Evolutionary conservation across 208 protist genomes (phyloP), one percentile per base, ranked within the genome.

Genomic region (Leishmania braziliensis): DNA sequence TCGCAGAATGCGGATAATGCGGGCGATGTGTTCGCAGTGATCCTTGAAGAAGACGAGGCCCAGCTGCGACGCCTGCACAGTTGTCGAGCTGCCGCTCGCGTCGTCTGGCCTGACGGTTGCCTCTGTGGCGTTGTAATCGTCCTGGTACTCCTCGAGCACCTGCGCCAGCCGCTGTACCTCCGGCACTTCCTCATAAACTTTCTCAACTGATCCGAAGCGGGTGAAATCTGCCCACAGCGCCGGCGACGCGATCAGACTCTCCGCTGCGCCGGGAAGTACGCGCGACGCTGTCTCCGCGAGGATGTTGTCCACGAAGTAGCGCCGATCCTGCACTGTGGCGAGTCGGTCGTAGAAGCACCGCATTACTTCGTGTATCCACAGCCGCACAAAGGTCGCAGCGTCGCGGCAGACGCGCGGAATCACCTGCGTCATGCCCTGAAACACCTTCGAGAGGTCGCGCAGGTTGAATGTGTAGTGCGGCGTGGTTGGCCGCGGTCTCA

Each of bases 381-480:
- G 91, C 16, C 95, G 91, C 39, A 84, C 87, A 56, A 97, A 83
- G 4, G 88, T 82, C n/a, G 89, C 69, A 36, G 79, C 79, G 39
- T 95, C 88, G 73, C 87, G 87, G 74, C 95, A 97, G 26, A 94
- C 89, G 70, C 94, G 89, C n/a, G 96, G 94, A 33, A 94, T 93
- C 14, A 96, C 95, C 88, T 99, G 97, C 56, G 96, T 95, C 50
- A 98, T 90, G 72, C 98, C 98, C 84, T 98, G 95, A 72, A 99
- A 98, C 26, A 99, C 95, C 90, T 99, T 99, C 29, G 96, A 96
- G 20, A 99, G 85, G 82, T 99, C 99, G 76, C 99, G 95, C 20
- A 99, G 89, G 80, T 99, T 99, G 92, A 99, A 99, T 4, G 98
- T 99, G 91, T 99, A 99, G 89, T 99, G 99, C 62, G 97, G 91